Evolutionary conservation across 1,284 basidiomycete species (phyloP), one percentile per base, ranked within the genome.

Genomic region (Boletus smithii): DNA sequence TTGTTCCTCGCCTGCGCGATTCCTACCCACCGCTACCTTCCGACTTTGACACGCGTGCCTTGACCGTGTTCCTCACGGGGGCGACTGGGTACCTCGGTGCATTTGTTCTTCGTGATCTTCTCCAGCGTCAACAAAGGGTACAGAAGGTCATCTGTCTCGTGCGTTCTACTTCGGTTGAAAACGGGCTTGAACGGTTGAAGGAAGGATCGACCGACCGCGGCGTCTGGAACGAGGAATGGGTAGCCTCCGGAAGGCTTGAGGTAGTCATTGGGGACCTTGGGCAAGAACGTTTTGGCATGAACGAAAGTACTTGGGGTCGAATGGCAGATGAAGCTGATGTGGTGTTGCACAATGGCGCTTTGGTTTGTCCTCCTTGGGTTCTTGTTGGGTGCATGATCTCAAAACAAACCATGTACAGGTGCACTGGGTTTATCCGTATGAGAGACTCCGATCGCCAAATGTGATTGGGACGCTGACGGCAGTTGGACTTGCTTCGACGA

Each of bases 381-480:
- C 33, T 33, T 23, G 34, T 14, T 30, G 10, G 3, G 6, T 20
- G 7, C 24, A 20, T 44, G n/a, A 37, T 24, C 43, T 50, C 29
- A 50, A 16, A 44, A 26, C 11, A 5, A 9, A 14, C 24, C 32
- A 26, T 34, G 24, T 13, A 11, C 53, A 91, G 90, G 90, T 99
- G 13, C 97, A 99, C 66, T 99, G 97, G 97, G 92, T 99, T 3
- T 99, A 98, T 69, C 93, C 95, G 0, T 99, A 99, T 70, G 87
- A 92, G 65, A 93, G 88, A 68, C 78, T 99, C 30, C 88, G 95
- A 14, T 78, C 87, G 1, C 83, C 95, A 23, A 99, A 99, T 65
- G 97, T 99, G 11, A 65, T 95, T 4, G 87, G 89, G 0, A 99
- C 97, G 2, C 62, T 98, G 46, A 88, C 88, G 2, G 83, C 85